Base-by-base conservation (phyloP, 805 yeast species). In the Citeromyces matritensis region DNA sequence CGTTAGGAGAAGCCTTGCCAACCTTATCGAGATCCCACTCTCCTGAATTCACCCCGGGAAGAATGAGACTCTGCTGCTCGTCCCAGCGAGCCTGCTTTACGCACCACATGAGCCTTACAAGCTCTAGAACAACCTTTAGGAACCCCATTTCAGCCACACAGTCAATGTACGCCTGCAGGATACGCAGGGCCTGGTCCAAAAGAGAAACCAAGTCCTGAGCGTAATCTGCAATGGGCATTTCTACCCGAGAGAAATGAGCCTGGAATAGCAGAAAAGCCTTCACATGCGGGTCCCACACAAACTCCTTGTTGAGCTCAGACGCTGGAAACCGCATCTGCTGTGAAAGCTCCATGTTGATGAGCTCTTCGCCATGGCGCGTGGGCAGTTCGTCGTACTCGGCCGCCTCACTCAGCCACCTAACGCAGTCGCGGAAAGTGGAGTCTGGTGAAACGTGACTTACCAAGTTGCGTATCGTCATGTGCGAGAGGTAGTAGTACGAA, bases 191-290 rank as follows among this genome's bases (percentile, higher is more conserved):
- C 56, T 91, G 98, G 47, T 93, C 99, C 35, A 91, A 58, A 7
- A 91, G 94, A 0, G 96, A 76, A 9, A 85, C 72, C 0, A 95
- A 85, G 52, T 91, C 98, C 48, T 88, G 97, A 7, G 79, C 63
- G 48, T 91, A 91, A 60, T 91, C 99, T 0, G 94, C 93, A 45
- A 91, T 82, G 2, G 97, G 98, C 30, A 91, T 58, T 36, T 82
- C 91, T 5, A 72, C 58, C 30, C 85, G 56, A 24, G 69, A 57
- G 66, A 81, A 69, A 42, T 64, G 76, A 0, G 88, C 86, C 47
- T 81, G 91, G 6, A 80, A 47, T 40, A 81, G 60, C 37, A 81
- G 55, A 42, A 65, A 81, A 3, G 84, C 73, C 48, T 81, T 81
- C 40, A 81, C 81, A 48, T 81, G 93, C 4, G 93, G 91, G 47